These are phyloP conservation scores for Solanum neorickii DNA, from an alignment of 257 asterid species.

Conservation along the genomic window DNA sequence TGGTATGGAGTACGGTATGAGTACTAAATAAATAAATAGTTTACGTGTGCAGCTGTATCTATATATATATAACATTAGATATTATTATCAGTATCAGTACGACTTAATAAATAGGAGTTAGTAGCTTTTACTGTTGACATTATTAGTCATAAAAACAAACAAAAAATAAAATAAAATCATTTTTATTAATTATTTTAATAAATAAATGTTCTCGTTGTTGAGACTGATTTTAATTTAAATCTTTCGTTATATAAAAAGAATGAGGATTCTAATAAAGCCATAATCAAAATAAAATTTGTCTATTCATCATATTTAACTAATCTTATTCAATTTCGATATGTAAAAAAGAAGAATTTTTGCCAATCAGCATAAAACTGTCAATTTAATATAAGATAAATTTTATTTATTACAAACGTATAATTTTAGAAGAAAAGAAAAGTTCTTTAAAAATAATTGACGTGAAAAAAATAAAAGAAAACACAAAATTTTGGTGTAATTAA, in stretches of 20 bases:
- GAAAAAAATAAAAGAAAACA: neutral
- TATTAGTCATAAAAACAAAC: neutral
- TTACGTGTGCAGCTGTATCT: constrained; percentile 31
- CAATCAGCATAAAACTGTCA: neutral
- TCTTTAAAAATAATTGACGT: neutral
- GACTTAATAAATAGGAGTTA: constrained; percentile 3
- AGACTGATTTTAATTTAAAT: neutral
- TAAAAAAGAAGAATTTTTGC: neutral
- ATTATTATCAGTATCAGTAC: neutral
- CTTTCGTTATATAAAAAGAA: neutral
- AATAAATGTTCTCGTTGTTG: neutral
- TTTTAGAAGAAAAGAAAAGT: neutral
- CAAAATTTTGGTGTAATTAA: neutral
- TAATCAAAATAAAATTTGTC: no score
- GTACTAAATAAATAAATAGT: constrained; percentile 4
- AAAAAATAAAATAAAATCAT: neutral
- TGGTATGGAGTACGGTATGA: neutral
- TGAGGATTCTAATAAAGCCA: neutral
- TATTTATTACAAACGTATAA: neutral
- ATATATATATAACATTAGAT: neutral
- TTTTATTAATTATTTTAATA: neutral
- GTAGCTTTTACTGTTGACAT: constrained; percentile 4
- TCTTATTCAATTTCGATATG: no score
- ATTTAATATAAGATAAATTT: no score
- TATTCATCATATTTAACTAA: no score